A percentile compares a stretch with the other conserved stretches of the same genome.
phyloP scores from a whole-genome alignment of 345 rosid species.

The Citrus sinensis region DVS_A1.0 CM039166.1:17886001-17886500 shows the following conservation, averaged over 20 bases:
- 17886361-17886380: constrained; percentile 36
- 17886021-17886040: neutral
- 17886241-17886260: constrained; percentile 58
- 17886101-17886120: neutral
- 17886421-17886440: constrained; percentile 38
- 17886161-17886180: neutral
- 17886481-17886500: neutral
- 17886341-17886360: constrained; percentile 48
- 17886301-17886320: constrained; percentile 67
- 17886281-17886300: constrained; percentile 64
- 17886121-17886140: neutral
- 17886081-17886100: constrained; percentile 11
- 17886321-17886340: constrained; percentile 53
- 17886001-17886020: neutral
- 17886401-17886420: constrained; percentile 41
- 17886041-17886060: constrained; percentile 8
- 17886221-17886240: constrained; percentile 55
- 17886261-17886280: constrained; percentile 75
- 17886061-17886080: neutral
- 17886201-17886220: constrained; percentile 41
- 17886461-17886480: constrained; percentile 39
- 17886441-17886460: constrained; percentile 44
- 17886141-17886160: neutral
- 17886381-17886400: constrained; percentile 48
- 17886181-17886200: neutral